Evolutionary conservation across 306 rosid species (phyloP), one percentile per base, ranked within the genome.

Genomic region (Vigna reflexopilosa): DNA sequence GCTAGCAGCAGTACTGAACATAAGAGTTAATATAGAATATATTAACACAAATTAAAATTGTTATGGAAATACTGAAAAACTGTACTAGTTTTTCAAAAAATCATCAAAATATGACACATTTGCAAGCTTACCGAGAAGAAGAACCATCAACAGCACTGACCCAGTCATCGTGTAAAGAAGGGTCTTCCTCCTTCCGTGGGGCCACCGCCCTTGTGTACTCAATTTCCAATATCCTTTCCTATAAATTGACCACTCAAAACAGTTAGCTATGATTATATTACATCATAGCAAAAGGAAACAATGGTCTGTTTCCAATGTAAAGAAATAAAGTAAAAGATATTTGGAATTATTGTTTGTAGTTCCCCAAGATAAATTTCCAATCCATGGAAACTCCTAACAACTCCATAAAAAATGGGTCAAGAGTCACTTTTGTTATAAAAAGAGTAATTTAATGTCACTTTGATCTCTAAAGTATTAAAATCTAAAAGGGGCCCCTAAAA

Each of bases 91-190:
- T 16, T 24, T 70, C 49, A 68, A 62, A 50, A 48, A 11, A 2
- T 8, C 40, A 64, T 58, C 54, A 52, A 67, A 36, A 30, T 30
- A 30, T 12, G 20, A 73, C 44, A 69, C 5, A 82, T 58, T 77
- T 32, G 66, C 52, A 85, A 56, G 54, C 89, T 85, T 86, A 95
- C 99, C 96, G 55, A 42, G 99, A 79, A 88, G 80, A 79, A 82
- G 97, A 89, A 80, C 97, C 99, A 81, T 93, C 97, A 80, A 93
- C 88, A 54, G 98, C 96, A 84, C 97, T 88, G 83, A 95, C 99
- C 98, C 99, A 95, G 44, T 95, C 99, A 87, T 93, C 90, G 34
- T 95, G 99, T 30, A 88, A 75, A 70, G 89, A 88, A 73, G 98
- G 98, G 66, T 87, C 93, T 81, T 91, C 98, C 81, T 93, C 93